These are phyloP conservation scores for Shiraia bambusicola DNA, from an alignment of 2,329 filamentous ascomycete species.

Conservation along the genomic window DNA sequence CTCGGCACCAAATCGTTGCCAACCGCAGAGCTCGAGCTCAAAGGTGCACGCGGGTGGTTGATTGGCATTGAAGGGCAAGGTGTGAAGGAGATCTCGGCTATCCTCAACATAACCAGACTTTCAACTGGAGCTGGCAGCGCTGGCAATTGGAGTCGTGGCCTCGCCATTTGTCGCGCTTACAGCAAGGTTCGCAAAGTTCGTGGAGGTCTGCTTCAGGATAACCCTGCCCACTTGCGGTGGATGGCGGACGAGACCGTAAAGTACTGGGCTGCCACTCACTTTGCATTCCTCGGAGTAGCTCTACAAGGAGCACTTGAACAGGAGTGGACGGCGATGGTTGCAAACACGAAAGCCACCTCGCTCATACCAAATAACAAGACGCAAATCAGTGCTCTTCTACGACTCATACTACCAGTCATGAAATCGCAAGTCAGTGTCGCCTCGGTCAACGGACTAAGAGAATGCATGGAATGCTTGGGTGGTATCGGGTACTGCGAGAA, in stretches of 20 bases:
- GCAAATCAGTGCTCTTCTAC: constrained; percentile 14
- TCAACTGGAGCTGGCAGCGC: constrained; percentile 58
- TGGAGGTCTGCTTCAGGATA: constrained; percentile 52
- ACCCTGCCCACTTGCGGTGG: constrained; percentile 59
- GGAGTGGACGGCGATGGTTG: constrained; percentile 26
- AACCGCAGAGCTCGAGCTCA: constrained; percentile 68
- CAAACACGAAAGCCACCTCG: constrained; percentile 18
- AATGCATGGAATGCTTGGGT: constrained; percentile 65
- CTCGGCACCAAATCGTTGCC: constrained; percentile 69
- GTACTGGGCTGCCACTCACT: constrained; percentile 59
- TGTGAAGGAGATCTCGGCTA: constrained; percentile 65
- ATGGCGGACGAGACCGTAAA: constrained; percentile 58
- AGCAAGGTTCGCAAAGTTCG: constrained; percentile 58
- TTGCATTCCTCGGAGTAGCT: constrained; percentile 57
- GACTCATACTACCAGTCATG: constrained; percentile 30
- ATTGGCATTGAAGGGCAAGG: constrained; percentile 68
- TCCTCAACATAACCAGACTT: constrained; percentile 67
- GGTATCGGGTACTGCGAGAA: constrained; percentile 68
- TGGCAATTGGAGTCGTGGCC: constrained; percentile 57
- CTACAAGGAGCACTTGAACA: constrained; percentile 60
- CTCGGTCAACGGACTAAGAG: constrained; percentile 50
- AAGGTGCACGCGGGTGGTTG: constrained; percentile 50
- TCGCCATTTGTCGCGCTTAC: constrained; percentile 61
- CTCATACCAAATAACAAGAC: constrained; percentile 26
- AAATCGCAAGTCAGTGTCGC: constrained; percentile 30